A percentile compares a stretch with the other conserved stretches of the same genome.
Evolutionary conservation across 164 flowering plant species (phyloP).

Genomic region (Chimonanthus praecox): DNA sequence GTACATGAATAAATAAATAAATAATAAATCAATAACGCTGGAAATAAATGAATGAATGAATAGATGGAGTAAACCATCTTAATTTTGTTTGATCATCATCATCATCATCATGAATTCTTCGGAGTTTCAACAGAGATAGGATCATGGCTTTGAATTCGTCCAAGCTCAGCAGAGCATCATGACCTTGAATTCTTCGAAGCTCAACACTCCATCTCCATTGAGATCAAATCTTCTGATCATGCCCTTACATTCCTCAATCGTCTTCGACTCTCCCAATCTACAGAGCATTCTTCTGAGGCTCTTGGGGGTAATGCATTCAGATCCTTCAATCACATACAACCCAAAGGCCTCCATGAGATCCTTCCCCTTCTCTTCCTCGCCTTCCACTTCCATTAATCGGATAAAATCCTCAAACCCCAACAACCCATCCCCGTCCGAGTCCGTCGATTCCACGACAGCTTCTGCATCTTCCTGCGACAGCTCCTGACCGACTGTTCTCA

Average conservation of each 20-base stretch:
- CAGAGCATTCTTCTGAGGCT: slow-evolving; percentile 21
- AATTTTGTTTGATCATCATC: neutral
- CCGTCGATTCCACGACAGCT: slow-evolving; percentile 7
- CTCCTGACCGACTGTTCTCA: slow-evolving; percentile 8
- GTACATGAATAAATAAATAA: too few relatives aligned
- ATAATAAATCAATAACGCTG: neutral
- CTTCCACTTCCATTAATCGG: slow-evolving; percentile 6
- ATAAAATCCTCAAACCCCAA: slow-evolving; percentile 16
- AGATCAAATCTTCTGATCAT: slow-evolving; percentile 36
- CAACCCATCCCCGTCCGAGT: slow-evolving; percentile 16
- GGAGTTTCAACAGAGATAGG: too few relatives aligned
- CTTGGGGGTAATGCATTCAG: slow-evolving; percentile 16
- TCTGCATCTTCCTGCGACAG: slow-evolving; percentile 2
- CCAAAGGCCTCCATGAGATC: slow-evolving; percentile 17
- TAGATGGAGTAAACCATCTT: neutral
- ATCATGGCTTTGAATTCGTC: neutral
- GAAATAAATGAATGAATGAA: neutral
- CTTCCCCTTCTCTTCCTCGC: slow-evolving; percentile 15
- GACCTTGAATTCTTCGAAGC: slow-evolving; percentile 35
- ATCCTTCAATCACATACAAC: slow-evolving; percentile 18
- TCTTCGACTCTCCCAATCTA: slow-evolving; percentile 23
- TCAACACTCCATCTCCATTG: slow-evolving; percentile 35
- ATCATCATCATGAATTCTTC: neutral
- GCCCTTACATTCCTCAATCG: slow-evolving; percentile 28
- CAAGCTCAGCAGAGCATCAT: slow-evolving; percentile 29